phyloP scores from a whole-genome alignment of 192 early-diverging fungal species.

The Entomortierella beljakovae region DNA sequence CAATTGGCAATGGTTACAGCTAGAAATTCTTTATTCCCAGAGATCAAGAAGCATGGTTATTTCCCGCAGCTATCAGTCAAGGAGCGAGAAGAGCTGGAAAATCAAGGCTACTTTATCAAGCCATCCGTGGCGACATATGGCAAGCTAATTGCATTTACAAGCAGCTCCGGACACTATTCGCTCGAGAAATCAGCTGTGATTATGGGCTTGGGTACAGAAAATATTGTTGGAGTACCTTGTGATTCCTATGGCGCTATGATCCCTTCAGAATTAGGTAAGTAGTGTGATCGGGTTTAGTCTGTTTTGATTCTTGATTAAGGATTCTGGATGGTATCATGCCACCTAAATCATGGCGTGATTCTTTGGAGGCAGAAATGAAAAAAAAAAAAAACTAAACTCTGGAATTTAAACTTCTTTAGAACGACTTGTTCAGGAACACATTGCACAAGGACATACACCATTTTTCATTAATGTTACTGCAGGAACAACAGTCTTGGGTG shows the following conservation, averaged over 20 bases:
- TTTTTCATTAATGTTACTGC: slow-evolving; percentile 88
- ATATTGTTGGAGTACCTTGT: slow-evolving; percentile 73
- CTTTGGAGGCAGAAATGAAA: too few relatives aligned
- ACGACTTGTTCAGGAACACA: slow-evolving; percentile 52
- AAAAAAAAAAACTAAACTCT: slow-evolving; percentile 11
- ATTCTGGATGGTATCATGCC: neutral
- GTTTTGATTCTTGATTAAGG: too few relatives aligned
- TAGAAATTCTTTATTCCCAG: slow-evolving; percentile 72
- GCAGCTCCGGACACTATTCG: slow-evolving; percentile 78
- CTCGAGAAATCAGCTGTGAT: slow-evolving; percentile 79
- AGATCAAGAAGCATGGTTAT: slow-evolving; percentile 67
- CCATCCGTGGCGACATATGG: slow-evolving; percentile 25
- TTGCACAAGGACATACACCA: slow-evolving; percentile 65
- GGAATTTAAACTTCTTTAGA: slow-evolving; percentile 31
- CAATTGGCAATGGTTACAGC: slow-evolving; percentile 82
- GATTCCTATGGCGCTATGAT: slow-evolving; percentile 73
- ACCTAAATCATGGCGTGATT: slow-evolving; percentile 13
- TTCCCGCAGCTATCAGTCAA: slow-evolving; percentile 39
- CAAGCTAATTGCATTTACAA: slow-evolving; percentile 75
- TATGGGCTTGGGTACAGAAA: slow-evolving; percentile 77
- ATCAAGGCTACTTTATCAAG: slow-evolving; percentile 9
- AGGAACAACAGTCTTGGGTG: slow-evolving; percentile 87
- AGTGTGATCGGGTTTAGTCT: neutral
- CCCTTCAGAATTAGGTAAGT: slow-evolving; percentile 61
- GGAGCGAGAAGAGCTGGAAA: slow-evolving; percentile 6